Conservation (phyloP, 805 yeast species). For the Cyberlindnera euphorbiae region DNA sequence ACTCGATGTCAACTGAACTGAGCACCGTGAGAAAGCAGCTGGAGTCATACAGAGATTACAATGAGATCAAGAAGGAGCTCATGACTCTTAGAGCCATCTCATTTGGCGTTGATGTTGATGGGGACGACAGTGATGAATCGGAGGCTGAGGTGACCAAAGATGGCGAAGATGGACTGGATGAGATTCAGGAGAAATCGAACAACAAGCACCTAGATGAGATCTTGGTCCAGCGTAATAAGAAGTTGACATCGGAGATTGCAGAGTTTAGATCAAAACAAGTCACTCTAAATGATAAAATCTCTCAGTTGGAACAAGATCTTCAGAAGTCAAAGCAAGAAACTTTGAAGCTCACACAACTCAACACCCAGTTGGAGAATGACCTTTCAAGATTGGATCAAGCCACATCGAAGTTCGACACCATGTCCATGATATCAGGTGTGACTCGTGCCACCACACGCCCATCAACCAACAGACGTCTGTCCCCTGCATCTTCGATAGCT, state of each 20-base stretch:
- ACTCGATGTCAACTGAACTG: slow-evolving; percentile 42
- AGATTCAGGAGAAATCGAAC: slow-evolving; percentile 20
- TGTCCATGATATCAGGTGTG: slow-evolving; percentile 63
- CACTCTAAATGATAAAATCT: slow-evolving; percentile 37
- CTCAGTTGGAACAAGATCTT: slow-evolving; percentile 36
- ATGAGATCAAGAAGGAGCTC: slow-evolving; percentile 73
- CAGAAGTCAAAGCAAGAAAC: slow-evolving; percentile 33
- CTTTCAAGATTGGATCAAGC: slow-evolving; percentile 40
- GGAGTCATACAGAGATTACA: slow-evolving; percentile 60
- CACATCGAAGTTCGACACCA: slow-evolving; percentile 43
- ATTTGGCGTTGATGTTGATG: slow-evolving; percentile 48
- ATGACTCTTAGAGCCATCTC: slow-evolving; percentile 68
- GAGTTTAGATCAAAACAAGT: slow-evolving; percentile 57
- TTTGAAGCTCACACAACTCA: slow-evolving; percentile 39
- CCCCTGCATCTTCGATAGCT: slow-evolving; percentile 50
- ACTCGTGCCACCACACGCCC: slow-evolving; percentile 8
- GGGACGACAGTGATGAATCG: slow-evolving; percentile 21
- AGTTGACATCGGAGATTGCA: slow-evolving; percentile 65
- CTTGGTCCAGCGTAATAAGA: slow-evolving; percentile 65
- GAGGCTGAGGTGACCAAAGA: slow-evolving; percentile 23
- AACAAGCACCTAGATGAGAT: slow-evolving; percentile 45
- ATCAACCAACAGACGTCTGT: slow-evolving; percentile 32
- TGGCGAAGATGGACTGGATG: slow-evolving; percentile 21
- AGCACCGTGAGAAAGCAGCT: slow-evolving; percentile 45
- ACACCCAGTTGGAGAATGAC: slow-evolving; percentile 69